Evolutionary conservation across 306 rosid genomes (phyloP), one percentile per base, ranked within the genome.

Genomic region (Quercus alba): DNA sequence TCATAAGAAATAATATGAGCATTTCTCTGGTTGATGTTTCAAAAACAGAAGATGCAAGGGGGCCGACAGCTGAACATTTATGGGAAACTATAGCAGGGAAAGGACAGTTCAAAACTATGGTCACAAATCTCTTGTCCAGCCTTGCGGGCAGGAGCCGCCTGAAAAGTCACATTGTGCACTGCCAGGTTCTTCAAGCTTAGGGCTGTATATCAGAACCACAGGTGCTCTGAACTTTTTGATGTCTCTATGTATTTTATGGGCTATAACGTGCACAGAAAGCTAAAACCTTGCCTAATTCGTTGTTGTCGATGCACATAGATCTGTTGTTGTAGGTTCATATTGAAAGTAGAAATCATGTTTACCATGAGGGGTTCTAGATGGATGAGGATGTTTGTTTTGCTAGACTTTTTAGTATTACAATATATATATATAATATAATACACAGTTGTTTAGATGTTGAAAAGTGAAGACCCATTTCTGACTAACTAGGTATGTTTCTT

Each of bases 131-230:
- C 72, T 90, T 89, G 92, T 93, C 96, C 35, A 93, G 92, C 85
- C 89, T 93, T 62, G 91, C 97, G 0, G 94, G 97, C 68, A 83
- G 97, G 86, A 90, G 82, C 88, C 90, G 96, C 75, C 89, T 89
- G 80, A 93, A 88, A 86, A 93, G 89, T 74, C 97, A 93, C 89
- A 90, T 93, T 74, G 97, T 93, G 84, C 97, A 93, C 80, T 90
- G 94, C 81, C 97, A 93, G 87, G 88, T 93, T 81, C 95, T 93
- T 90, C 97, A 89, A 78, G 92, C 94, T 61, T 93, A 85, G 75
- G 54, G 74, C 70, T 87, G 82, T 82, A 81, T 69, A 85, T 83
- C 72, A 64, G 4, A 68, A 68, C 52, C 21, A 35, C 8, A 68
- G 54, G 52, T 68, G 54, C 51, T 68, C 72, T 4, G 6, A 18